Conservation (phyloP, 139 green algal genomes). For the Diplosphaera chodatii region DNA sequence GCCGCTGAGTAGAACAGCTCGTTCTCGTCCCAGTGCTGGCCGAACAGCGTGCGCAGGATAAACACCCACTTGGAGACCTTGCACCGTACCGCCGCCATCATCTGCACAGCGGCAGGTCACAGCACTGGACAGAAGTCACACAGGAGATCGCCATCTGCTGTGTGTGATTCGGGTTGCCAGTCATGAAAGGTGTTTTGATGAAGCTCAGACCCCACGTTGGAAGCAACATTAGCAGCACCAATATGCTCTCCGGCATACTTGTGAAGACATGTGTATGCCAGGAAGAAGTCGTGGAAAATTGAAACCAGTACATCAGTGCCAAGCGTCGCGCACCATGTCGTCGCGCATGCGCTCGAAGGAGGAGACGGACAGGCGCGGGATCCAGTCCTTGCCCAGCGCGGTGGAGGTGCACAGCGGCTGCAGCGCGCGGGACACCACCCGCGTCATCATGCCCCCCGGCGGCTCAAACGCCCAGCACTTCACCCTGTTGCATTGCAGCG, state of each 20-base stretch:
- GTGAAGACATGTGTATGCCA: no score
- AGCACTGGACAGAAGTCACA: no score
- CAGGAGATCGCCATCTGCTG: no score
- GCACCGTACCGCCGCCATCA: constrained; percentile 29
- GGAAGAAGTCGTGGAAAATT: no score
- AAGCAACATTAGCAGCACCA: no score
- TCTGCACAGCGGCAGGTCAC: no score
- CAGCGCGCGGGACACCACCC: neutral
- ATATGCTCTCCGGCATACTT: no score
- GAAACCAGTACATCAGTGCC: no score
- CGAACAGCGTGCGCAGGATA: constrained; percentile 18
- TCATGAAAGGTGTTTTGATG: no score
- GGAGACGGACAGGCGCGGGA: constrained; percentile 50
- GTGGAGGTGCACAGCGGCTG: constrained; percentile 21
- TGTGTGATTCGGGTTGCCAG: no score
- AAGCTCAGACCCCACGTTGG: no score
- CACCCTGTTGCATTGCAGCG: constrained; percentile 6
- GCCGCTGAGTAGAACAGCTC: constrained; percentile 36
- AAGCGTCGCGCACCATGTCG: constrained; percentile 38
- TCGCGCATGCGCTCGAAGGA: constrained; percentile 39
- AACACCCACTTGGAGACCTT: constrained; percentile 37
- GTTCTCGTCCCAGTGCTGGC: constrained; percentile 27
- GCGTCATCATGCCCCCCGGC: constrained; percentile 29
- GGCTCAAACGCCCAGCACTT: constrained; percentile 55
- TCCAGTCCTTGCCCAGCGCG: constrained; percentile 48